Evolutionary conservation across 2,329 filamentous ascomycete genomes (phyloP).

Genomic region (Curvularia sp.): DNA sequence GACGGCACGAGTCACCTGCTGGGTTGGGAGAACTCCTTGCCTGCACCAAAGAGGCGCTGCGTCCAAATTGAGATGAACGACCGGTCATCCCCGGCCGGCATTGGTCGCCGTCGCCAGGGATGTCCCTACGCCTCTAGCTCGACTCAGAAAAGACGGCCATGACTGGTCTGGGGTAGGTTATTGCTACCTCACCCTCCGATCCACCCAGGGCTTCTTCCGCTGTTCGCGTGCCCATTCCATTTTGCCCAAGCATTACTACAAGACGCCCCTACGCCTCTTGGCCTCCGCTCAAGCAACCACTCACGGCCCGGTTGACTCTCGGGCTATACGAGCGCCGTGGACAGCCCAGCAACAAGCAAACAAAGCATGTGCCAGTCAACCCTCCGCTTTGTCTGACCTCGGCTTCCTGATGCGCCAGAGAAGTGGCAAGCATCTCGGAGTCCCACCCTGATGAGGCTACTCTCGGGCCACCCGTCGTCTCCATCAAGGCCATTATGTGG

Average conservation of each 20-base stretch:
- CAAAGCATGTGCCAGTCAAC: slow-evolving; percentile 32
- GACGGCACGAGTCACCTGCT: slow-evolving; percentile 25
- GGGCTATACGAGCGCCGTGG: too few relatives aligned
- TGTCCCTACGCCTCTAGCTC: slow-evolving; percentile 18
- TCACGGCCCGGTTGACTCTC: slow-evolving; percentile 10
- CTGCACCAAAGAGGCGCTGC: slow-evolving; percentile 24
- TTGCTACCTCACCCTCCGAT: slow-evolving; percentile 14
- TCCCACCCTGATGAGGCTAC: slow-evolving; percentile 38
- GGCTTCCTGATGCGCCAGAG: slow-evolving; percentile 23
- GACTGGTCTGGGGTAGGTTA: slow-evolving; percentile 15
- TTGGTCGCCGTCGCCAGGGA: slow-evolving; percentile 23
- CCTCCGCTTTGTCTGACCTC: slow-evolving; percentile 26
- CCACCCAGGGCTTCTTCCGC: slow-evolving; percentile 15
- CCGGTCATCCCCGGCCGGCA: slow-evolving; percentile 23
- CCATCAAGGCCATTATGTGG: slow-evolving; percentile 11
- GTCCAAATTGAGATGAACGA: slow-evolving; percentile 22
- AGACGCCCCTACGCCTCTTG: slow-evolving; percentile 13
- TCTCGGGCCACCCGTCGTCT: slow-evolving; percentile 27
- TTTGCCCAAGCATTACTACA: slow-evolving; percentile 7
- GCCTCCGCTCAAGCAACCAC: slow-evolving; percentile 19
- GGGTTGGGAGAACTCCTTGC: slow-evolving; percentile 14
- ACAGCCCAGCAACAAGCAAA: slow-evolving; percentile 17
- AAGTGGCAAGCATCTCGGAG: slow-evolving; percentile 45
- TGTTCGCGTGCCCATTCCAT: slow-evolving; percentile 19
- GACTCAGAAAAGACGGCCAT: slow-evolving; percentile 7